A percentile compares a stretch with the other conserved stretches of the same genome.
Evolutionary conservation across 257 asterid genomes (phyloP).

Genomic region (Lycium barbarum): DNA sequence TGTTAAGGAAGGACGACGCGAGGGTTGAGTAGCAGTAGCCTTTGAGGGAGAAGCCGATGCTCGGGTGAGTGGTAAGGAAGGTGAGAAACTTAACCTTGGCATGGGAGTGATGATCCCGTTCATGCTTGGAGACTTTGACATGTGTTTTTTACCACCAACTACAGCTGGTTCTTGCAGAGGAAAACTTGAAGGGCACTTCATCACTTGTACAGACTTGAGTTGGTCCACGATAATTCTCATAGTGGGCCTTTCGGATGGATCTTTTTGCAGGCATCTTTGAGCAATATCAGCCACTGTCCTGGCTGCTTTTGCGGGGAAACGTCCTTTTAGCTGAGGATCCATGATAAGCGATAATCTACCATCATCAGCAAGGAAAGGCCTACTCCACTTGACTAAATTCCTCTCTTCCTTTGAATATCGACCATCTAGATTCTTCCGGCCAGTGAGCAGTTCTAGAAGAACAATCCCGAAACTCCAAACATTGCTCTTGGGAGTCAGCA

Average conservation of each 20-base stretch:
- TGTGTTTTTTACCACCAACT: conserved; percentile 64
- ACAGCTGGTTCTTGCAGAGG: conserved; percentile 89
- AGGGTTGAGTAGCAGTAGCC: conserved; percentile 43
- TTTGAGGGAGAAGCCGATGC: conserved; percentile 52
- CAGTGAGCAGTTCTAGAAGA: conserved; percentile 92
- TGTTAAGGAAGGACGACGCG: conserved; percentile 60
- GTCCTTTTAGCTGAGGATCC: conserved; percentile 92
- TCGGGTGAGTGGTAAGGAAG: conserved; percentile 55
- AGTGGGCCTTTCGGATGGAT: conserved; percentile 89
- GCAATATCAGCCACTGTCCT: conserved; percentile 86
- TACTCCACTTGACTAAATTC: conserved; percentile 84
- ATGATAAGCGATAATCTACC: conserved; percentile 80
- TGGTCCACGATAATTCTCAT: conserved; percentile 86
- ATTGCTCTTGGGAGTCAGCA: conserved; percentile 90
- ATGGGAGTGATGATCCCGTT: conserved; percentile 64
- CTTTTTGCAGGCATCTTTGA: conserved; percentile 79
- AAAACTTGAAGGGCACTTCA: conserved; percentile 78
- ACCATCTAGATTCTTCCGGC: conserved; percentile 77
- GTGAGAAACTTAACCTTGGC: conserved; percentile 58
- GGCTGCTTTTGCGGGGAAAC: conserved; percentile 87
- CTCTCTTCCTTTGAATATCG: conserved; percentile 85
- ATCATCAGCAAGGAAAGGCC: conserved; percentile 86
- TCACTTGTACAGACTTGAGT: conserved; percentile 73
- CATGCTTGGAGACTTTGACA: conserved; percentile 81
- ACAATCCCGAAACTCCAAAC: conserved; percentile 94